Percentiles rank a stretch among this genome's conserved stretches.
These are phyloP conservation scores for Medicago truncatula DNA, from an alignment of 306 rosid species.

Conservation along the genomic window MtrunA17r5.0-ANR NC_053042.1:14153501-14154000, in stretches of 20 bases:
- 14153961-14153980: conserved; percentile 53
- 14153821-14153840: conserved; percentile 14
- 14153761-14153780: conserved; percentile 53
- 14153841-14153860: conserved; percentile 9
- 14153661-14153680: not conserved
- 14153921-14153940: conserved; percentile 65
- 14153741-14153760: conserved; percentile 59
- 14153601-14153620: conserved; percentile 40
- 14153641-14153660: conserved; percentile 8
- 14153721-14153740: conserved; percentile 69
- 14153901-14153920: too few relatives aligned
- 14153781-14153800: conserved; percentile 44
- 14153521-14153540: conserved; percentile 74
- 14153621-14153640: conserved; percentile 19
- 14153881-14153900: conserved; percentile 4
- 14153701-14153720: too few relatives aligned
- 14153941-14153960: conserved; percentile 61
- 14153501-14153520: too few relatives aligned
- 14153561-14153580: conserved; percentile 52
- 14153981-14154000: conserved; percentile 43
- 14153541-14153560: conserved; percentile 60
- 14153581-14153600: conserved; percentile 37
- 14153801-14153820: conserved; percentile 42
- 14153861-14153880: not conserved
- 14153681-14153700: conserved; percentile 4